A percentile compares a stretch with the other conserved stretches of the same genome.
phyloP scores from a whole-genome alignment of 805 yeast species.

The Hanseniaspora lindneri region DNA sequence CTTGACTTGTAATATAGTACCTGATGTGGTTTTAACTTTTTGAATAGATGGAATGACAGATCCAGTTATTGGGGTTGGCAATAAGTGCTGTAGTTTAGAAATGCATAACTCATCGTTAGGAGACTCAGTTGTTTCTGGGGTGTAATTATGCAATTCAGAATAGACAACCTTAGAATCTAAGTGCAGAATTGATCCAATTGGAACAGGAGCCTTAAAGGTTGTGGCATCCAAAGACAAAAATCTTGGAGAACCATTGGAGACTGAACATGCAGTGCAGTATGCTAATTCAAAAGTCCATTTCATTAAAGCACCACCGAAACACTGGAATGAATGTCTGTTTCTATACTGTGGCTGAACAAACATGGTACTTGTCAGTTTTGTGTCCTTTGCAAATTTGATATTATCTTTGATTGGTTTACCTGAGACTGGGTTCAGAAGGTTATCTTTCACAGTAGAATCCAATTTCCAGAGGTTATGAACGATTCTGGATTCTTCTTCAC shows the following conservation, averaged over 20 bases:
- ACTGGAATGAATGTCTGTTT: slow-evolving; percentile 86
- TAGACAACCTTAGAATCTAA: slow-evolving; percentile 75
- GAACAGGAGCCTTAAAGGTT: slow-evolving; percentile 87
- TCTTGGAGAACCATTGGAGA: slow-evolving; percentile 73
- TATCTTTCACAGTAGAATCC: slow-evolving; percentile 31
- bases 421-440: slow-evolving; percentile 18
- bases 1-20: slow-evolving; percentile 79
- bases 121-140: slow-evolving; percentile 21
- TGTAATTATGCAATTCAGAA: slow-evolving; percentile 52
- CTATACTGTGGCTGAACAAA: slow-evolving; percentile 96
- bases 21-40: slow-evolving; percentile 50
- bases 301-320: slow-evolving; percentile 87
- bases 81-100: slow-evolving; percentile 35
- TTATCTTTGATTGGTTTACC: slow-evolving; percentile 23
- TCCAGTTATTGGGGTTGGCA: slow-evolving; percentile 31
- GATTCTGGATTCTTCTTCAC: slow-evolving; percentile 54
- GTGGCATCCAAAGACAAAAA: slow-evolving; percentile 84
- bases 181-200: slow-evolving; percentile 81
- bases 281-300: slow-evolving; percentile 91
- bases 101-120: slow-evolving; percentile 20
- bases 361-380: slow-evolving; percentile 59
- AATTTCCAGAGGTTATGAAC: slow-evolving; percentile 67
- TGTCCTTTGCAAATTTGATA: slow-evolving; percentile 56
- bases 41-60: slow-evolving; percentile 41
- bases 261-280: slow-evolving; percentile 83